Evolutionary conservation across 345 rosid genomes (phyloP), one percentile per base, ranked within the genome.

Genomic region (Litchi chinensis): DNA sequence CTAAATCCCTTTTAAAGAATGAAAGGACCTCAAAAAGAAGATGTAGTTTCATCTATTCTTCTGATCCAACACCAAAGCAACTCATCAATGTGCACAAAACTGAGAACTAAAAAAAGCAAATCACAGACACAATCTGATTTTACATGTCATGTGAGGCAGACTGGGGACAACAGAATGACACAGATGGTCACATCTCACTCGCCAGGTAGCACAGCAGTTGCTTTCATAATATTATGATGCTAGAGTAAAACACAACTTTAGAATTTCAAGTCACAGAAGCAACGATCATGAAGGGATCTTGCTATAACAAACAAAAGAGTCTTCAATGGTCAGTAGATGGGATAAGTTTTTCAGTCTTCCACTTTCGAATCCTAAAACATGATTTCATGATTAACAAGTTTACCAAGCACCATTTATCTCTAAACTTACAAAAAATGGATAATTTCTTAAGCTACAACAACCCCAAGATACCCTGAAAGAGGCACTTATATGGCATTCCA

Each of bases 1-100:
- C 82, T 83, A 87, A 84, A 81, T 71, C 79, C 84, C 71, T 63
- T 70, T 87, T 74, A 86, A 79, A 83, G 68, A 54, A 40, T 7
- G 32, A n/a, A 71, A 62, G 65, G 8, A 48, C 60, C 52, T 77
- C 44, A 62, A 72, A 66, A 65, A 24, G 26, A 19, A 76, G 64
- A 60, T 41, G 52, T 12, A 44, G 21, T 56, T 59, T 68, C 79
- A 59, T 41, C 6, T 13, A n/a, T 66, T 57, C 73, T 10, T 78
- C 19, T 68, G 10, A 73, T 44, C 41, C 32, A 63, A 10, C 39
- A 64, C 28, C 43, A 28, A 32, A 21, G 32, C 50, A 69, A 13
- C 12, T 6, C 41, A 60, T 44, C 24, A 12, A 16, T 41, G 59
- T 18, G 50, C 2, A 32, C 19, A 28, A 64, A 65, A 32, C 3